Base-by-base conservation (phyloP, 305 asterid species). In the Fraxinus sp. region DNA sequence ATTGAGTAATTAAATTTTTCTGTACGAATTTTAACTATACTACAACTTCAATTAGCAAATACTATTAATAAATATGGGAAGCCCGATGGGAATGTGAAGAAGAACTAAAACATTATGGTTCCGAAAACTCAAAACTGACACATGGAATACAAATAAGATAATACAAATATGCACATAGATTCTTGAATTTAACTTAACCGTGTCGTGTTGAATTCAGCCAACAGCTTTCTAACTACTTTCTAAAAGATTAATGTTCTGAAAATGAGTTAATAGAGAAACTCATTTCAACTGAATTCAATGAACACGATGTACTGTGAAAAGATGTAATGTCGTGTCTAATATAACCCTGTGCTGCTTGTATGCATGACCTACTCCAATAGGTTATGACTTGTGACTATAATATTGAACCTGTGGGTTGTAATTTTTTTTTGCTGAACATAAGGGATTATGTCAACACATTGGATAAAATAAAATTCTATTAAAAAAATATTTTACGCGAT, bases 1-100 rank as follows among this genome's bases (percentile, higher is more conserved):
- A 81, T 74, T 22, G 11, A 1, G 62, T 49, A 30, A 52, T 46
- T 74, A 20, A 18, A 37, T 52, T 28, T 32, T 84, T 78, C 39
- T 35, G 22, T 59, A 77, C 28, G 71, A 85, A 30, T 81, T 59
- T 76, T 28, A 68, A 81, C 36, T 39, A 49, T 49, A 49, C 22
- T 49, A 57, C 24, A 46, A 77, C 36, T 77, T 77, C 26, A 22
- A 36, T 26, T 76, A 13, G 39, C 43, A 32, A 71, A 33, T 16
- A 4, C 36, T 30, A 16, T 13, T 16, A 13, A 16, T 32, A 16
- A 71, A 71, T 32, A 16, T 14, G 18, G 75, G 5, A 10, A 1
- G 7, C 75, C 75, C n/a, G 3, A 9, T 11, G 36, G 2, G 18
- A 68, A 59, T 20, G 14, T 10, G 18, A 14, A 66, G 35, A 68